Evolutionary conservation across 495 filamentous ascomycete genomes (phyloP).

Genomic region (Xylaria longipes): DNA sequence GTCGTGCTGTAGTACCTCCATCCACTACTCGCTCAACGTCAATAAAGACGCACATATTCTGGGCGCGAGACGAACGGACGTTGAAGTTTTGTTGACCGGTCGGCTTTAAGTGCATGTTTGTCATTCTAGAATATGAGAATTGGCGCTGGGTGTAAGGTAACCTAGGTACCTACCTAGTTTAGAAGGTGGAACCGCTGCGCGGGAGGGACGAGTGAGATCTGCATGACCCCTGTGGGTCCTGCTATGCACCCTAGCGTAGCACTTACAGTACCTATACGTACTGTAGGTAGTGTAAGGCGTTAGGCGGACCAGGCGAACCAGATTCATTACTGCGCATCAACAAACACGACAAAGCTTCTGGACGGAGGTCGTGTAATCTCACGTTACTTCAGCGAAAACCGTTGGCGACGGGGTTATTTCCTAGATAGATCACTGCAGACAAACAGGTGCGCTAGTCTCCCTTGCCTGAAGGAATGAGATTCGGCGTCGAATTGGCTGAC

Average conservation of each 20-base stretch:
- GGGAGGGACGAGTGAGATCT: neutral
- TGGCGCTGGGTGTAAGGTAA: neutral
- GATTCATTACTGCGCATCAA: too few species aligned
- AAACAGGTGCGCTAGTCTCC: neutral
- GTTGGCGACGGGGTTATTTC: neutral
- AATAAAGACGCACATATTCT: neutral
- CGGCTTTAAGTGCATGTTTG: neutral
- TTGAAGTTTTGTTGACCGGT: neutral
- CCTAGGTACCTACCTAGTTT: conserved; percentile 10
- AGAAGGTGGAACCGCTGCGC: neutral
- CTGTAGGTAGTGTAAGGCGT: conserved; percentile 10
- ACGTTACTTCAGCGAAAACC: neutral
- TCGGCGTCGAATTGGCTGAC: neutral
- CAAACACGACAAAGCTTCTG: too few species aligned
- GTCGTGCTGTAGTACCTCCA: neutral
- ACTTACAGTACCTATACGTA: too few species aligned
- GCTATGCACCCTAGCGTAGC: neutral
- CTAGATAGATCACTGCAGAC: neutral
- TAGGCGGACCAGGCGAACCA: conserved; percentile 15
- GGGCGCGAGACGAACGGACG: neutral
- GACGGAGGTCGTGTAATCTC: neutral
- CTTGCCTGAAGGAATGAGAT: neutral
- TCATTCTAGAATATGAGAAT: neutral
- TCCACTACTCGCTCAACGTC: neutral
- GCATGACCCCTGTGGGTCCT: neutral